Conservation (phyloP, 148 eudicot species). For the Chenopodium suecicum region DNA sequence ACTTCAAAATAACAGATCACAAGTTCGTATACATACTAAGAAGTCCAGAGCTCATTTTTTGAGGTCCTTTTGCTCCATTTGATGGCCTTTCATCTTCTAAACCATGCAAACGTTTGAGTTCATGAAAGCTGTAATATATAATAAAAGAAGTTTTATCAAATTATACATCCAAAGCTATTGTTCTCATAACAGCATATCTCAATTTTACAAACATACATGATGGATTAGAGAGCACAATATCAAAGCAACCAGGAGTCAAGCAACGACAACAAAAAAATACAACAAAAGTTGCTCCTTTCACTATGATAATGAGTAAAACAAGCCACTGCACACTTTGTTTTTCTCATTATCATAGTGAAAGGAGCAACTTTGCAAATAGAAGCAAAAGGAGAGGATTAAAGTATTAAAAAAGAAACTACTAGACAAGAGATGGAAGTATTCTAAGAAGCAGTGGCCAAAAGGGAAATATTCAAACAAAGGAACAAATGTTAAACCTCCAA, state of each 20-base stretch:
- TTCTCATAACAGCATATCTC: background rate
- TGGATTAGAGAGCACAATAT: background rate
- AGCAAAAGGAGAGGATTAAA: background rate
- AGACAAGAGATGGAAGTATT: background rate
- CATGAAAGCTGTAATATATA: constrained; percentile 52
- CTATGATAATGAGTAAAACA: too few species aligned
- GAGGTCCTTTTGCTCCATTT: constrained; percentile 62
- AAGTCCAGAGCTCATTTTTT: constrained; percentile 84
- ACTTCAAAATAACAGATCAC: background rate
- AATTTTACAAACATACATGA: background rate
- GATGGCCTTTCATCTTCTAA: constrained; percentile 76
- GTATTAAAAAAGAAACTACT: background rate
- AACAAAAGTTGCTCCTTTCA: too few species aligned
- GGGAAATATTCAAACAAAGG: background rate
- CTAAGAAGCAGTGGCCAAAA: background rate
- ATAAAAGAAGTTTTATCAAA: background rate
- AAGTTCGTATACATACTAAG: constrained; percentile 47
- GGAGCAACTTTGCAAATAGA: background rate
- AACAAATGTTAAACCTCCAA: background rate
- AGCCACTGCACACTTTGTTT: background rate
- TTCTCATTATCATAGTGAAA: background rate
- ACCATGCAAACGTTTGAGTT: constrained; percentile 68
- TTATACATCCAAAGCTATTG: background rate
- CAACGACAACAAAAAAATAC: background rate
- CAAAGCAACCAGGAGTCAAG: background rate